phyloP scores from a whole-genome alignment of 2,329 filamentous ascomycete genomes.

The Dryadomyces sulphureus region DNA sequence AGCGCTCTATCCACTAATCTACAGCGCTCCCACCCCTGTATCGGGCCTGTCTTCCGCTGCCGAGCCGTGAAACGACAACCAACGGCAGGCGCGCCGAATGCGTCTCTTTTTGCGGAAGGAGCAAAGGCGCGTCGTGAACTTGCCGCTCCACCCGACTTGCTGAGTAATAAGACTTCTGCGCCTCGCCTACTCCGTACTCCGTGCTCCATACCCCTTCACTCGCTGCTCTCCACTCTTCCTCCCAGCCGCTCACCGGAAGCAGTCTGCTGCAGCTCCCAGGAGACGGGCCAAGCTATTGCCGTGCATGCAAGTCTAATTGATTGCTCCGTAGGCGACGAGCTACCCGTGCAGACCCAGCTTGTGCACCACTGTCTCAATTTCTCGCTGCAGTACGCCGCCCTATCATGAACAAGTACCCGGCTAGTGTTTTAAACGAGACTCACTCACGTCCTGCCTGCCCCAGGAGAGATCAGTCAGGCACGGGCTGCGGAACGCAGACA shows the following conservation, averaged over 20 bases:
- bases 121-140: conserved; percentile 9
- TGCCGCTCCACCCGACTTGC: conserved; percentile 1
- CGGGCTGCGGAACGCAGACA: too few relatives aligned
- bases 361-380: not conserved
- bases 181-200: too few relatives aligned
- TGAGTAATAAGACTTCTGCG: too few relatives aligned
- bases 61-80: too few relatives aligned
- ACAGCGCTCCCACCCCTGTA: not conserved
- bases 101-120: conserved; percentile 5
- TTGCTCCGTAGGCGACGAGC: not conserved
- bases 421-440: not conserved
- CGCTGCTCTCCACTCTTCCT: too few relatives aligned
- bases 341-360: not conserved
- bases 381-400: not conserved
- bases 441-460: too few relatives aligned
- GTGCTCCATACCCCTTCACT: too few relatives aligned
- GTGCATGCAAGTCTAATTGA: too few relatives aligned
- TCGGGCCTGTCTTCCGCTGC: not conserved
- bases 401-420: not conserved
- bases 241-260: too few relatives aligned
- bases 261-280: not conserved
- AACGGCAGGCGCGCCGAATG: too few relatives aligned
- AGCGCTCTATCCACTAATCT: not conserved
- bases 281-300: not conserved
- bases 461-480: too few relatives aligned